These are phyloP conservation scores for Aphanocladium album DNA, from an alignment of 2,329 filamentous ascomycete genomes.

Conservation along the genomic window DNA sequence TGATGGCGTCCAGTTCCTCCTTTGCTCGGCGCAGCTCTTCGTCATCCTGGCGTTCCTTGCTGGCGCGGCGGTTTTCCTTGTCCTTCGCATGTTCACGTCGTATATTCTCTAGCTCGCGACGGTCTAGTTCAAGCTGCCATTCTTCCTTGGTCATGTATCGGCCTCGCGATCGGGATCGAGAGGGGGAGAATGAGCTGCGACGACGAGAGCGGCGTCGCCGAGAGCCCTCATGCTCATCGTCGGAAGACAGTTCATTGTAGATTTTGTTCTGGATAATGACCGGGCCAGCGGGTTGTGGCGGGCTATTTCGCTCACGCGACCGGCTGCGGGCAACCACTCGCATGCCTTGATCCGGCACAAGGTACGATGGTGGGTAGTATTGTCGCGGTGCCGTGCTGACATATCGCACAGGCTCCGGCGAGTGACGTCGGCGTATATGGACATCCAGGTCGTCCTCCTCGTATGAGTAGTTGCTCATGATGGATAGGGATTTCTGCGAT, in stretches of 20 bases:
- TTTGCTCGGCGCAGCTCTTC: constrained; percentile 47
- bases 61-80: constrained; percentile 28
- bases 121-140: constrained; percentile 34
- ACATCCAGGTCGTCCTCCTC: constrained; percentile 54
- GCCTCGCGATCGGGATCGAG: constrained; percentile 30
- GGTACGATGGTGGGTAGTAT: constrained; percentile 36
- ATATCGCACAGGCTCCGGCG: constrained; percentile 40
- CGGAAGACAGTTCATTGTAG: constrained; percentile 44
- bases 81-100: constrained; percentile 37
- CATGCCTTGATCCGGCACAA: constrained; percentile 42
- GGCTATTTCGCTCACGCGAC: constrained; percentile 31
- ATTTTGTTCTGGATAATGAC: constrained; percentile 56
- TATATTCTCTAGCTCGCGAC: constrained; percentile 41
- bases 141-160: constrained; percentile 39
- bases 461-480: constrained; percentile 40
- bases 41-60: constrained; percentile 39
- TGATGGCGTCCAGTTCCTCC: constrained; percentile 44
- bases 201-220: constrained; percentile 23
- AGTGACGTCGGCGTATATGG: constrained; percentile 39
- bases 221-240: constrained; percentile 33
- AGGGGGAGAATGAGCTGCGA: constrained; percentile 28
- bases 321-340: constrained; percentile 38
- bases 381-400: constrained; percentile 37
- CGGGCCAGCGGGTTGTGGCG: constrained; percentile 25
- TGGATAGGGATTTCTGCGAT: neutral